Percentiles rank a stretch among this genome's conserved stretches.
Conservation (phyloP, 139 green algal species). For the Picochlorum sp. region DNA sequence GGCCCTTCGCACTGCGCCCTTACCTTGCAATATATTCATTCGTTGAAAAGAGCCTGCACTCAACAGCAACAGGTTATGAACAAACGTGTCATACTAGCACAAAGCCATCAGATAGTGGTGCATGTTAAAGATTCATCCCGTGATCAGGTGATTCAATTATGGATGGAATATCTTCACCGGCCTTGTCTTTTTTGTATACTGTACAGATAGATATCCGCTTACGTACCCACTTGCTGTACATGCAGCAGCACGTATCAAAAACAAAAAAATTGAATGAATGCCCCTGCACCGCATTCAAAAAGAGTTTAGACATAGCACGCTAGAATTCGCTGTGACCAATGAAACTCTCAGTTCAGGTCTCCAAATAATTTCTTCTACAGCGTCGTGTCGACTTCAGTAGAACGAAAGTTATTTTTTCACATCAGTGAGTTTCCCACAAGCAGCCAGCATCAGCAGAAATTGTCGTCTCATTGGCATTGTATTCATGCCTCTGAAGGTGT, state of each 20-base stretch:
- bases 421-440: constrained; percentile 23
- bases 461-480: constrained; percentile 16
- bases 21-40: constrained; percentile 18
- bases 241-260: neutral
- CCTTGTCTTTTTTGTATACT: too few species aligned
- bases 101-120: constrained; percentile 66
- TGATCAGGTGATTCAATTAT: constrained; percentile 30
- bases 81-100: neutral
- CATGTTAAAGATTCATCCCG: constrained; percentile 46
- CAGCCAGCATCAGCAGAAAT: constrained; percentile 9
- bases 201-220: neutral
- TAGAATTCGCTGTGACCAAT: neutral
- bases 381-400: constrained; percentile 29
- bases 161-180: constrained; percentile 20
- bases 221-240: neutral
- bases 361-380: constrained; percentile 28
- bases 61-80: neutral
- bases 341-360: constrained; percentile 41
- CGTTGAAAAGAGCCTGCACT: neutral
- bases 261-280: neutral
- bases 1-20: constrained; percentile 71
- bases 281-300: neutral
- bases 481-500: constrained; percentile 27
- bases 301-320: neutral
- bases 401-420: constrained; percentile 41